Evolutionary conservation across 2,329 filamentous ascomycete genomes (phyloP).

Genomic region (Didymella pomorum): DNA sequence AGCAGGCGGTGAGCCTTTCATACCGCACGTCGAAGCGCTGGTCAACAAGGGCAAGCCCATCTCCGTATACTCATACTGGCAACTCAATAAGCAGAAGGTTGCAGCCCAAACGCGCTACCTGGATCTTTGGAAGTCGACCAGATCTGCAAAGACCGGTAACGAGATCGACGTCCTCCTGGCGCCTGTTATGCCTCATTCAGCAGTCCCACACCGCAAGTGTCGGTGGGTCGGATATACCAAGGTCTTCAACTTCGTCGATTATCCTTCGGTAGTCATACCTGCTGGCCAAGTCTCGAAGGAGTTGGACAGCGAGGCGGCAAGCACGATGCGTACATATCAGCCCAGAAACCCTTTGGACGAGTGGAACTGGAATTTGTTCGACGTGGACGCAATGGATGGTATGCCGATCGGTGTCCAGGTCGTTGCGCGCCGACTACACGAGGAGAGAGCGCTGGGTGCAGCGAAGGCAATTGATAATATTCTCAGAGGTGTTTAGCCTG

Average conservation of each 20-base stretch:
- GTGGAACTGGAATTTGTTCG: slow-evolving; percentile 59
- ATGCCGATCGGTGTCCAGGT: slow-evolving; percentile 51
- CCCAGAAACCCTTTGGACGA: slow-evolving; percentile 61
- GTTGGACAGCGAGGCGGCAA: slow-evolving; percentile 48
- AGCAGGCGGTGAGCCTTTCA: slow-evolving; percentile 64
- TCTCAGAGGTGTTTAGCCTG: slow-evolving; percentile 6
- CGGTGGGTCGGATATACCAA: slow-evolving; percentile 67
- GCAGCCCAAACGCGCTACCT: slow-evolving; percentile 64
- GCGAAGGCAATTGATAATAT: slow-evolving; percentile 39
- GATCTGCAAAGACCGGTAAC: slow-evolving; percentile 55
- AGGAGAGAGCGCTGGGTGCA: slow-evolving; percentile 51
- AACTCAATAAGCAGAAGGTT: slow-evolving; percentile 67
- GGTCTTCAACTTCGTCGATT: slow-evolving; percentile 70
- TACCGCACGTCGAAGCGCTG: slow-evolving; percentile 61
- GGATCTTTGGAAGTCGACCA: slow-evolving; percentile 64
- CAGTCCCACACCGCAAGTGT: slow-evolving; percentile 58
- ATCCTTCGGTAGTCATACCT: slow-evolving; percentile 65
- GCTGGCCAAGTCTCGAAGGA: slow-evolving; percentile 57
- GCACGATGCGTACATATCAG: slow-evolving; percentile 46
- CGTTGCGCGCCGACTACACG: slow-evolving; percentile 46
- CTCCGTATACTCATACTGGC: slow-evolving; percentile 72
- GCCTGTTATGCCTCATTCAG: slow-evolving; percentile 68
- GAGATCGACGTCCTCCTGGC: slow-evolving; percentile 64
- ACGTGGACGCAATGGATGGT: slow-evolving; percentile 46
- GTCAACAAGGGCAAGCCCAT: slow-evolving; percentile 56